Conservation (phyloP, 2,329 filamentous ascomycete genomes). For the Fusarium illudens region DNA sequence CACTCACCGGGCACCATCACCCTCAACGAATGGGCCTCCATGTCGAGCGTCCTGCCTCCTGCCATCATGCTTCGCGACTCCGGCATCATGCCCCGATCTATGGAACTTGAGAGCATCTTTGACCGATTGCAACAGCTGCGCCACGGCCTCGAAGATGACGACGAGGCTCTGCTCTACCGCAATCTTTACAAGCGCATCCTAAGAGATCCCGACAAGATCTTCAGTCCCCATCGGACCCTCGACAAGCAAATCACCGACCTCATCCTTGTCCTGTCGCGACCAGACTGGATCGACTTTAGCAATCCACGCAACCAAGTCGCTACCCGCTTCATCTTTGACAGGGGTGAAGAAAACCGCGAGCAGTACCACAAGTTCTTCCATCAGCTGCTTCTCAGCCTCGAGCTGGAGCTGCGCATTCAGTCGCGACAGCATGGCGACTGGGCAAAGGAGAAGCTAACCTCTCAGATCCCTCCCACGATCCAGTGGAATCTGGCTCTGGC, state of each 20-base stretch:
- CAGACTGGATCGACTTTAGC: slow-evolving; percentile 78
- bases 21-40: slow-evolving; percentile 72
- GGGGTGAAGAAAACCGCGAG: slow-evolving; percentile 61
- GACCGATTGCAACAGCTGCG: slow-evolving; percentile 68
- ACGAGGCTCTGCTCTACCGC: slow-evolving; percentile 67
- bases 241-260: slow-evolving; percentile 78
- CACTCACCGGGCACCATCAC: slow-evolving; percentile 74
- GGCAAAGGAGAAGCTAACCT: slow-evolving; percentile 70
- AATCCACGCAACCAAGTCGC: slow-evolving; percentile 75
- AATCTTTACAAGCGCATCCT: slow-evolving; percentile 74
- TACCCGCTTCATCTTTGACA: slow-evolving; percentile 75
- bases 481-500: slow-evolving; percentile 79
- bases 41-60: slow-evolving; percentile 65
- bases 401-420: slow-evolving; percentile 75
- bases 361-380: slow-evolving; percentile 76
- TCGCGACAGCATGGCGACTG: slow-evolving; percentile 67
- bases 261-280: slow-evolving; percentile 72
- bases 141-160: slow-evolving; percentile 62
- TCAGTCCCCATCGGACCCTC: slow-evolving; percentile 68
- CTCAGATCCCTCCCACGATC: slow-evolving; percentile 73
- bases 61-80: slow-evolving; percentile 66
- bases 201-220: slow-evolving; percentile 70
- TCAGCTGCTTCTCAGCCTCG: slow-evolving; percentile 77
- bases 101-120: slow-evolving; percentile 66
- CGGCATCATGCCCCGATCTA: slow-evolving; percentile 66